Base-by-base conservation (phyloP, 495 filamentous ascomycete genomes). In the Penicillium psychrofluorescens region DNA sequence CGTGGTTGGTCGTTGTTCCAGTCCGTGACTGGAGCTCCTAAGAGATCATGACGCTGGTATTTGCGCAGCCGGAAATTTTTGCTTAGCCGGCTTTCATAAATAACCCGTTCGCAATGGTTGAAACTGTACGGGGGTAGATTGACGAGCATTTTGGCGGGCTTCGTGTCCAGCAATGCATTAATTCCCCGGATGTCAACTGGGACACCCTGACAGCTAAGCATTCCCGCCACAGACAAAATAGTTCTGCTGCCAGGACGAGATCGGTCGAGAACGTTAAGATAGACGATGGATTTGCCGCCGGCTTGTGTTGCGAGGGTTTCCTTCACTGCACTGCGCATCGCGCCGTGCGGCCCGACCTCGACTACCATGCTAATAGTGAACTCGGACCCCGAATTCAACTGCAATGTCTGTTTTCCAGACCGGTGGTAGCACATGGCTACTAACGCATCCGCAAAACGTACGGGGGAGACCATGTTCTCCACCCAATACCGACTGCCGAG, bases 311-410 rank as follows among this genome's bases (percentile, higher is more conserved):
- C 35, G 31, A 54, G 44, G 14, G 64, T 71, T 11, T 75, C 62
- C 13, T 57, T 62, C 13, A 74, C 56, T 0, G 75, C 68, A 5
- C 66, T 66, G n/a, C 63, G 54, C 1, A 81, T 44, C 0, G 70
- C 66, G 0, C 58, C 50, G 35, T 74, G 69, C 2, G 78, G 75
- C 0, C 78, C 76, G 8, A 81, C 54, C 50, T 81, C 78, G 29
- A 81, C 31, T 6, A 80, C 35, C 5, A n/a, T n/a, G n/a, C n/a
- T 67, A 40, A 16, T 51, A 53, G 1, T 54, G 38, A 1, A 28
- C 29, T 12, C 38, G 35, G 0, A 36, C 12, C 0, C 47, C 37
- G 2, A 50, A 22, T n/a, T 41, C 31, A 22, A 38, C 10, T 1
- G 22, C 6, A 37, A 8, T 8, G 2, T 13, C 33, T 13, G 32